Evolutionary conservation across 169 alveolate species (phyloP).

Genomic region (Theileria equi): DNA sequence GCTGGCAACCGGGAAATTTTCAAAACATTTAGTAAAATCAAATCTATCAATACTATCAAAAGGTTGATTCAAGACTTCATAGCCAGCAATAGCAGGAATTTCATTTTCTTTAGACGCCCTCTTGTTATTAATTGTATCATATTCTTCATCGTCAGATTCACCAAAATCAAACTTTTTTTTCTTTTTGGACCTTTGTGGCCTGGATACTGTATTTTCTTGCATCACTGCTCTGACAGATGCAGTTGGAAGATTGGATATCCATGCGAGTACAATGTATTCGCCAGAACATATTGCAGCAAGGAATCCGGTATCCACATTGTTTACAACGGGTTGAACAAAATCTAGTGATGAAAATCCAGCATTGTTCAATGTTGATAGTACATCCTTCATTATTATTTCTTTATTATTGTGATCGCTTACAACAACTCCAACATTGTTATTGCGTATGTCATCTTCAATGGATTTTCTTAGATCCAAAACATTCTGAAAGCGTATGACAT

Average conservation of each 20-base stretch:
- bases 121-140: neutral
- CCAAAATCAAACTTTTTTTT: neutral
- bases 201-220: neutral
- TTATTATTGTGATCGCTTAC: neutral
- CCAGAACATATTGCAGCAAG: neutral
- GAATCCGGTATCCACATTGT: constrained; percentile 21
- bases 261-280: constrained; percentile 10
- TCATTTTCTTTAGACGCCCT: neutral
- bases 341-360: constrained; percentile 33
- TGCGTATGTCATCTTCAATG: neutral
- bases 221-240: neutral
- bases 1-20: constrained; percentile 9
- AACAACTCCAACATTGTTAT: neutral
- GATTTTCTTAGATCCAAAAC: constrained; percentile 27
- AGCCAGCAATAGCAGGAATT: neutral
- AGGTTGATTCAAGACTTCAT: constrained; percentile 11
- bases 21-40: constrained; percentile 18
- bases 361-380: neutral
- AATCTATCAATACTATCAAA: constrained; percentile 2
- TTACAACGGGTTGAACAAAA: constrained; percentile 10
- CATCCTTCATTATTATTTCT: neutral
- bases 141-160: neutral
- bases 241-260: constrained; percentile 5
- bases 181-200: neutral
- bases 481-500: constrained; percentile 28